Conservation (phyloP, 768 basidiomycete species). For the Artomyces pyxidatus region DNA sequence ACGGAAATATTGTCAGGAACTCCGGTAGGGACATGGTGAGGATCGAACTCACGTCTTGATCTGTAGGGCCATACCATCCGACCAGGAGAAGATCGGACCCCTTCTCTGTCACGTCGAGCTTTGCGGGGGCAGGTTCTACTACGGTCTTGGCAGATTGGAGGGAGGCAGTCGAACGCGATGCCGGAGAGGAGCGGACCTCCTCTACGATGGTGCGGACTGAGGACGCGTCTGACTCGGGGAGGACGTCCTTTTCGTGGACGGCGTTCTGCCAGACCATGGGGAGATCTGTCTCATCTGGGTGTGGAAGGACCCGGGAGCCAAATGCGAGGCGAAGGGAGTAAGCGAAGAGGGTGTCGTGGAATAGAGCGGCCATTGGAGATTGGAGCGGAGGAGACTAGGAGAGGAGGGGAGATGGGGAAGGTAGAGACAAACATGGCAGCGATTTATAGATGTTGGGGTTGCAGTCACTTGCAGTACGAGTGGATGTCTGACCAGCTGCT, state of each 20-base stretch:
- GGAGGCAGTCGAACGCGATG: neutral
- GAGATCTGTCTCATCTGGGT: slow-evolving; percentile 12
- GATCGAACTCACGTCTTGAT: slow-evolving; percentile 11
- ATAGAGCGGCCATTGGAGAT: slow-evolving; percentile 11
- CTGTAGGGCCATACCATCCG: slow-evolving; percentile 20
- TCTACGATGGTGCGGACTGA: neutral
- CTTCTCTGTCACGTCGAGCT: slow-evolving; percentile 2
- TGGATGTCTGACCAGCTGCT: too few relatives aligned
- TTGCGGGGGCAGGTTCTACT: neutral
- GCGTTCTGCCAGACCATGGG: slow-evolving; percentile 9
- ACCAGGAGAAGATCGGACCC: slow-evolving; percentile 18
- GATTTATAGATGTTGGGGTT: neutral
- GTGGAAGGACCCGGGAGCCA: slow-evolving; percentile 15
- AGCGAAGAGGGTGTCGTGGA: slow-evolving; percentile 25
- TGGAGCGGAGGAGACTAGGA: neutral
- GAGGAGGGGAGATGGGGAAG: neutral
- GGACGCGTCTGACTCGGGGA: neutral
- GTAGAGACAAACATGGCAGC: neutral
- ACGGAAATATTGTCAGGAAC: neutral
- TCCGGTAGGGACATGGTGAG: neutral
- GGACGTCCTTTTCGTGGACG: slow-evolving; percentile 5
- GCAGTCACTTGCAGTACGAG: too few relatives aligned
- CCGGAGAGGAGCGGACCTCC: neutral
- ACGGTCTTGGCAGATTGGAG: neutral
- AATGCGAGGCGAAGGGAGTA: slow-evolving; percentile 23